phyloP scores from a whole-genome alignment of 108 stramenopile species.

The Schizochytrium sp. region DNA sequence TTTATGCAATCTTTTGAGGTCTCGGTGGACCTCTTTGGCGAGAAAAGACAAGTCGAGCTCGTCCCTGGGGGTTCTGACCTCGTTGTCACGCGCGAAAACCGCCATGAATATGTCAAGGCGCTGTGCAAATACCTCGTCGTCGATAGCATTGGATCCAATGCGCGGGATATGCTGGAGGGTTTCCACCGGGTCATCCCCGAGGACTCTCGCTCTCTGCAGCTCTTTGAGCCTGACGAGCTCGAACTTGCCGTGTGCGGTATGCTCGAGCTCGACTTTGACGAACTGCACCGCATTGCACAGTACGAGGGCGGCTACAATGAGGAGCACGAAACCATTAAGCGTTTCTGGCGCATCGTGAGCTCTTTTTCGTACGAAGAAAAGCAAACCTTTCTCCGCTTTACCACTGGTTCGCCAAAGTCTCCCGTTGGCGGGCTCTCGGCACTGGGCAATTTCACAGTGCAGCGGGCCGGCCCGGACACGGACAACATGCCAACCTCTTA shows the following conservation, averaged over 20 bases:
- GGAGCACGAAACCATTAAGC: conserved; percentile 28
- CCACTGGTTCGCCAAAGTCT: conserved; percentile 66
- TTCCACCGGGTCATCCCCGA: conserved; percentile 39
- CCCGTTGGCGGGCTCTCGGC: conserved; percentile 81
- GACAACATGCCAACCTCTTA: conserved; percentile 71
- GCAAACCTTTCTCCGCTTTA: conserved; percentile 72
- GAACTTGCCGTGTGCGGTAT: conserved; percentile 39
- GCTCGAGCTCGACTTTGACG: conserved; percentile 38
- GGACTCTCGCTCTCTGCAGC: neutral
- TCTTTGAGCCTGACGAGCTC: conserved; percentile 49
- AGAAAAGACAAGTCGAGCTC: conserved; percentile 59
- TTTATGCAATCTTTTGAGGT: conserved; percentile 70
- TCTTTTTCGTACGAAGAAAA: conserved; percentile 44
- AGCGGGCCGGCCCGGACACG: conserved; percentile 79
- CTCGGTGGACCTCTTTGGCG: conserved; percentile 49
- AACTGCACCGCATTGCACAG: conserved; percentile 23
- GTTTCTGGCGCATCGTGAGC: conserved; percentile 42
- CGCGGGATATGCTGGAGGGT: conserved; percentile 31
- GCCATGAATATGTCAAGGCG: conserved; percentile 72
- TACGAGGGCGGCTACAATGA: conserved; percentile 45
- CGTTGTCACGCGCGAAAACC: conserved; percentile 66
- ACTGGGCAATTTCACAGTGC: conserved; percentile 65
- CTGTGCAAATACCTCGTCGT: conserved; percentile 67
- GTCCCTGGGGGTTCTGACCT: conserved; percentile 68
- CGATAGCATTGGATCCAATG: conserved; percentile 21